A percentile compares a stretch with the other conserved stretches of the same genome.
Conservation (phyloP, 768 basidiomycete genomes). For the Lactarius sp. region DNA sequence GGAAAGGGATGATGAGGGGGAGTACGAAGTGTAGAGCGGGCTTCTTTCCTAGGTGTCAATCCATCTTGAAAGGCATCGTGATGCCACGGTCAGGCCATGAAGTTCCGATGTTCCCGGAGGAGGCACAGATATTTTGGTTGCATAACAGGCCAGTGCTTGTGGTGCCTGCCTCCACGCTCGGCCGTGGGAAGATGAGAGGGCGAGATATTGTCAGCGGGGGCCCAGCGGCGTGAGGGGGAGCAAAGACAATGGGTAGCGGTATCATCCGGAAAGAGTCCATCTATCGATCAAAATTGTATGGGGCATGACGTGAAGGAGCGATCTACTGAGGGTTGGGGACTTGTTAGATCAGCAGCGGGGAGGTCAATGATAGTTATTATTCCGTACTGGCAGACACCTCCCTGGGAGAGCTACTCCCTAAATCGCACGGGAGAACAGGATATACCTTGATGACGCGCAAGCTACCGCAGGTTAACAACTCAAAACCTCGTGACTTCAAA, state of each 20-base stretch:
- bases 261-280: background rate
- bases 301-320: background rate
- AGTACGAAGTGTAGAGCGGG: background rate
- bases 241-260: background rate
- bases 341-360: background rate
- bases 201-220: background rate
- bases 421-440: background rate
- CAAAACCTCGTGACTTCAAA: background rate
- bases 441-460: constrained; percentile 1
- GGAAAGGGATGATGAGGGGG: background rate
- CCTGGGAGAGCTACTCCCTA: background rate
- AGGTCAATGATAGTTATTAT: background rate
- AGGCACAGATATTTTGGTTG: background rate
- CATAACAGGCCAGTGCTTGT: background rate
- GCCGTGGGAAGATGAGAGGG: background rate
- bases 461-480: background rate
- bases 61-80: background rate
- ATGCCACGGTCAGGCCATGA: background rate
- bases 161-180: background rate
- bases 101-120: background rate
- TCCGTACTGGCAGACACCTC: background rate
- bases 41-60: background rate
- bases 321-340: background rate
- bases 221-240: background rate
- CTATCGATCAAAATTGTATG: background rate